Conservation (phyloP, 2,329 filamentous ascomycete species). For the Aspergillus sp. region DNA sequence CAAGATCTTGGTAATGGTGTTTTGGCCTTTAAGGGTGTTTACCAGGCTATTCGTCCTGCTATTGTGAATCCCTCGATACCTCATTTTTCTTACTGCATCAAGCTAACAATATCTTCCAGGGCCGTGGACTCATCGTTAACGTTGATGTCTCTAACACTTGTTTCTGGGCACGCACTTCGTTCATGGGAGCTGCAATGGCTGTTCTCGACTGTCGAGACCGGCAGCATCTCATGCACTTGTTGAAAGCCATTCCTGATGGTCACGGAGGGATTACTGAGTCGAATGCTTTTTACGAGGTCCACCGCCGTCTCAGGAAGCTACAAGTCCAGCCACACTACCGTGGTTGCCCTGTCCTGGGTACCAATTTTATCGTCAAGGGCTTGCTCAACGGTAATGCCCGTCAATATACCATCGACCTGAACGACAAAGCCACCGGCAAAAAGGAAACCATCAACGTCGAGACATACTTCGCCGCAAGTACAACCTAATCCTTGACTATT, state of each 20-base stretch:
- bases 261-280: constrained; percentile 18
- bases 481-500: constrained; percentile 38
- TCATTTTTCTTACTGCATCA: not conserved
- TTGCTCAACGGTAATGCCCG: constrained; percentile 39
- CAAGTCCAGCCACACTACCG: constrained; percentile 31
- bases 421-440: constrained; percentile 32
- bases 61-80: constrained; percentile 38
- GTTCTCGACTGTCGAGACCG: constrained; percentile 25
- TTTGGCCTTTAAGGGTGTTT: constrained; percentile 80
- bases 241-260: constrained; percentile 16
- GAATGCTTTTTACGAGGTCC: constrained; percentile 17
- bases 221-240: constrained; percentile 20
- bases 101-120: constrained; percentile 31
- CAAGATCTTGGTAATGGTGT: constrained; percentile 55
- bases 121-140: constrained; percentile 67
- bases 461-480: constrained; percentile 48
- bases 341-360: constrained; percentile 25
- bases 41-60: constrained; percentile 72
- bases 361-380: constrained; percentile 45
- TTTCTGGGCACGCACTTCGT: constrained; percentile 59
- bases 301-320: constrained; percentile 27
- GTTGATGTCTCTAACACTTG: constrained; percentile 86
- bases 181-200: constrained; percentile 29
- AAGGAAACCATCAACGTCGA: constrained; percentile 49
- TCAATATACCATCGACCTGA: constrained; percentile 36